Base-by-base conservation (phyloP, 169 alveolate species). In the Cystoisospora suis region DNA sequence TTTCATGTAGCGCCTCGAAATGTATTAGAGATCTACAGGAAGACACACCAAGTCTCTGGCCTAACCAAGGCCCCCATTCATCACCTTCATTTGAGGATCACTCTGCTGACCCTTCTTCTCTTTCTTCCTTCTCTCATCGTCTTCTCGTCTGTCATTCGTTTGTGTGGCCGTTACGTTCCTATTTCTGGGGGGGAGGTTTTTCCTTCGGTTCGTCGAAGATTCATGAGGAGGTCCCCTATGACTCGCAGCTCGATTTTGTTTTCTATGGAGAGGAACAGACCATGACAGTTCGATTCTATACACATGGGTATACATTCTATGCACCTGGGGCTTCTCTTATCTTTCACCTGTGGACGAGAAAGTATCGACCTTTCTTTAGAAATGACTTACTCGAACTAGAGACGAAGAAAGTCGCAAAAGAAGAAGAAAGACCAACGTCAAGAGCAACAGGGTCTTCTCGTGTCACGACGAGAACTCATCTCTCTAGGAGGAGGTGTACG, bases 131-230 rank as follows among this genome's bases (percentile, higher is more conserved):
- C 12, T 7, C 72, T 3, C 65, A 15, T 20, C 65, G 65, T 53
- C 65, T 53, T 59, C 75, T 4, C 3, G 36, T 59, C 4, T 29
- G 5, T 4, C 75, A 3, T 12, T 20, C 45, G 34, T 1, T n/a
- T 65, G 42, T 20, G 5, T 65, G 27, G 5, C 90, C 90, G 2
- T 45, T 59, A 23, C 23, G 27, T 45, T 59, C 86, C 3, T 61
- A 7, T 12, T 86, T 86, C 29, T 86, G 90, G 90, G 90, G 87
- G 12, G 90, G 87, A 29, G 90, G 90, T 32, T 86, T 86, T 32
- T 49, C 80, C 75, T 86, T 86, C 34, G 65, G 56, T 17, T 45
- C 81, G 12, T 47, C 86, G 29, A 59, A 47, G 6, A 65, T 86
- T 29, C 23, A 0, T 29, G 2, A 36, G 15, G 81, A 65, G 12